These are phyloP conservation scores for Pseudogymnoascus sp. DNA, from an alignment of 2,329 filamentous ascomycete species.

Conservation along the genomic window DNA sequence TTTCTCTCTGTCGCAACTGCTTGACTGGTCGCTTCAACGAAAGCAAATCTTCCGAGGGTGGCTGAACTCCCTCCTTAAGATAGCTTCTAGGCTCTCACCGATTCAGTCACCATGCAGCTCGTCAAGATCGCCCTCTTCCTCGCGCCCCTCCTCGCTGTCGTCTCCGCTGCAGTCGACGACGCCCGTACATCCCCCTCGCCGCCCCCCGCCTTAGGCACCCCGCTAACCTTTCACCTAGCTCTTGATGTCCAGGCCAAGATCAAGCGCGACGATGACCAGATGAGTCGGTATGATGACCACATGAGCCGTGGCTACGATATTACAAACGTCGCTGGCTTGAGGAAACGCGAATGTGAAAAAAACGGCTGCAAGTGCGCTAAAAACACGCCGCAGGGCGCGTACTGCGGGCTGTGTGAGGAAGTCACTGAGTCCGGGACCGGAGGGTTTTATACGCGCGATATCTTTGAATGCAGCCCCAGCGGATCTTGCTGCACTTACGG, in stretches of 20 bases:
- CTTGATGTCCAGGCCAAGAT: not conserved
- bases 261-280: not conserved
- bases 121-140: slow-evolving; percentile 21
- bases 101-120: not conserved
- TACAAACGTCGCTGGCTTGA: not conserved
- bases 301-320: not conserved
- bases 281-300: not conserved
- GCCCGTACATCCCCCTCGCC: slow-evolving; percentile 21
- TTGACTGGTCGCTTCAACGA: not conserved
- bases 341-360: not conserved
- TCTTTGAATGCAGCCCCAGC: not conserved
- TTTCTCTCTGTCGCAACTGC: not conserved
- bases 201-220: slow-evolving; percentile 2
- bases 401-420: not conserved
- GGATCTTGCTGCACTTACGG: not conserved
- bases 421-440: not conserved
- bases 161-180: slow-evolving; percentile 17
- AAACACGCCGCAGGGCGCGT: not conserved
- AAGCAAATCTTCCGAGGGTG: not conserved
- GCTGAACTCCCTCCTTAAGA: not conserved
- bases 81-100: no score
- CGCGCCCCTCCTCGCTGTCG: slow-evolving; percentile 13
- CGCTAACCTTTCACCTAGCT: not conserved
- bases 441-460: not conserved
- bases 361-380: slow-evolving; percentile 3